A percentile compares a stretch with the other conserved stretches of the same genome.
Conservation (phyloP, 2,329 filamentous ascomycete species). For the Aspergillus fructus region DNA sequence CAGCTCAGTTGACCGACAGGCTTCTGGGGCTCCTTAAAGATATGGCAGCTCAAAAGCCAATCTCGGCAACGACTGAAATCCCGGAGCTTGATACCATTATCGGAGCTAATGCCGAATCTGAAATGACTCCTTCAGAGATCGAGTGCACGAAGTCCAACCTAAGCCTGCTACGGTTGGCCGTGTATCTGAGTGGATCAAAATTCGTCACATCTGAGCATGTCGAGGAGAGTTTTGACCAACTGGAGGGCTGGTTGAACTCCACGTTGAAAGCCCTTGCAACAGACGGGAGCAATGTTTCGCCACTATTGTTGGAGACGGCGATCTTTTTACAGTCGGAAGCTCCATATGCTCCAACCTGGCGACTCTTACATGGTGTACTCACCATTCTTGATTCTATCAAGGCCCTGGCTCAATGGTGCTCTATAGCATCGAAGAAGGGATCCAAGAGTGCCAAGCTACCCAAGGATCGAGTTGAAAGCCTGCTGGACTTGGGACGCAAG, state of each 20-base stretch:
- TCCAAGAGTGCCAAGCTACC: slow-evolving; percentile 32
- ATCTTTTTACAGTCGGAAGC: slow-evolving; percentile 24
- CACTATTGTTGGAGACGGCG: slow-evolving; percentile 24
- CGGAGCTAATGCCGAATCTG: slow-evolving; percentile 24
- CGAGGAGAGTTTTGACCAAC: slow-evolving; percentile 26
- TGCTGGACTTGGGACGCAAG: slow-evolving; percentile 26
- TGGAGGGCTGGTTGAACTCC: slow-evolving; percentile 33
- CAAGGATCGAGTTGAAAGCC: slow-evolving; percentile 33
- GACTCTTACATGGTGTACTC: slow-evolving; percentile 41
- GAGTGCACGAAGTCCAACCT: slow-evolving; percentile 34
- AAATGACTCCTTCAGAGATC: slow-evolving; percentile 38
- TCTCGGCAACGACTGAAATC: slow-evolving; percentile 26
- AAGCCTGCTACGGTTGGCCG: slow-evolving; percentile 33
- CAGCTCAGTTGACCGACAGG: slow-evolving; percentile 33
- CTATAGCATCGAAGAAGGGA: slow-evolving; percentile 31
- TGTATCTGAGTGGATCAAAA: slow-evolving; percentile 36
- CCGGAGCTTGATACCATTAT: slow-evolving; percentile 27
- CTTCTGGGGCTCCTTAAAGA: slow-evolving; percentile 36
- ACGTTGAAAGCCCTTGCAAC: slow-evolving; percentile 25
- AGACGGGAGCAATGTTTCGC: slow-evolving; percentile 20
- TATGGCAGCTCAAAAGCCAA: slow-evolving; percentile 32
- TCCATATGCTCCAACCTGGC: slow-evolving; percentile 40
- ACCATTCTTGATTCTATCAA: slow-evolving; percentile 43
- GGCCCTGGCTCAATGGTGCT: slow-evolving; percentile 35
- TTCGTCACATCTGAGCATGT: slow-evolving; percentile 28